Evolutionary conservation across 2,329 filamentous ascomycete species (phyloP).

Genomic region (Fusarium secorum): DNA sequence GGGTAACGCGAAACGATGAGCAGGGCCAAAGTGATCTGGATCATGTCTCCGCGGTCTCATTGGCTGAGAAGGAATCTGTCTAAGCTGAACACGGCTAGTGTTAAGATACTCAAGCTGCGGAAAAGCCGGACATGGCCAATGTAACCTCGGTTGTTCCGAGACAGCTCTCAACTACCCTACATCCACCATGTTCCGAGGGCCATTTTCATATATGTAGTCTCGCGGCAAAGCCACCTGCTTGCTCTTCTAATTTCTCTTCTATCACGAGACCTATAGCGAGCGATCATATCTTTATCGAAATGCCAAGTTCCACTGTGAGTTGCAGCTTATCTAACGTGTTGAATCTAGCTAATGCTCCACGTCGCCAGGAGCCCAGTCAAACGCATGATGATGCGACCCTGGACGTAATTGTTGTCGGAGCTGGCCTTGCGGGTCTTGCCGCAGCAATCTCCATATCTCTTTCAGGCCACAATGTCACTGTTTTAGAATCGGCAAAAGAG

Average conservation of each 20-base stretch:
- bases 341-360: no score
- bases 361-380: no score
- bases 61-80: fast-evolving
- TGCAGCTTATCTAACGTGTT: no score
- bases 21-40: neutral
- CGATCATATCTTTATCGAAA: neutral
- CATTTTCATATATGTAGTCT: neutral
- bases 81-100: neutral
- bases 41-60: neutral
- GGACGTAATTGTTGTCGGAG: no score
- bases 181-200: neutral
- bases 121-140: neutral
- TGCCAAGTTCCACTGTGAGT: neutral
- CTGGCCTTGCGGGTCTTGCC: neutral
- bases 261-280: neutral
- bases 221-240: neutral
- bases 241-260: fast-evolving
- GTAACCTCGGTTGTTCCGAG: neutral
- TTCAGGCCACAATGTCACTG: neutral
- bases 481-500: neutral
- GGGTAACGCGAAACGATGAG: neutral
- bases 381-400: no score
- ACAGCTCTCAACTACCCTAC: neutral
- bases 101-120: fast-evolving
- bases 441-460: neutral